These are phyloP conservation scores for Globisporangium ultimum DNA, from an alignment of 352 stramenopile genomes.

Conservation along the genomic window DNA sequence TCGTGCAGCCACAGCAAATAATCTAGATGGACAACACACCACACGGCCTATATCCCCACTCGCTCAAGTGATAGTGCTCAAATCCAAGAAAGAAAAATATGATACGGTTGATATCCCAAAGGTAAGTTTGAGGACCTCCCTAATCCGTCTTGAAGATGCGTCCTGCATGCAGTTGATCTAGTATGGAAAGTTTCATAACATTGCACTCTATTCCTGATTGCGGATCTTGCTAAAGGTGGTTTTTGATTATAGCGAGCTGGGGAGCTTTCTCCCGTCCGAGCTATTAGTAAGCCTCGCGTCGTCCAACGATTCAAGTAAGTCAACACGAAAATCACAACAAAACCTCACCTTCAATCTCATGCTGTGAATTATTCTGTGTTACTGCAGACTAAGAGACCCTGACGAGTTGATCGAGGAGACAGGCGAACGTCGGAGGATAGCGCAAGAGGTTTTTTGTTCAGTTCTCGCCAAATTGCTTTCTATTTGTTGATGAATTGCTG, in stretches of 20 bases:
- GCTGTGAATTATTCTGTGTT: neutral
- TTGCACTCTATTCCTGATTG: neutral
- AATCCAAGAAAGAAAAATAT: neutral
- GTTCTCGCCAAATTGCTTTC: neutral
- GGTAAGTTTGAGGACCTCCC: neutral
- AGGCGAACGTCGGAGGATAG: constrained; percentile 17
- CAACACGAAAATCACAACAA: neutral
- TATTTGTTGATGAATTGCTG: neutral
- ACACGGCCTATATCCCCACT: neutral
- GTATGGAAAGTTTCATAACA: neutral
- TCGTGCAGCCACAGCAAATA: neutral
- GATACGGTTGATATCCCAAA: neutral
- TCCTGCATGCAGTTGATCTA: neutral
- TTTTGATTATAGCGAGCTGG: neutral
- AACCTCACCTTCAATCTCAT: constrained; percentile 7
- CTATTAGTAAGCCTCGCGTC: neutral
- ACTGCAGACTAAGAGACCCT: constrained; percentile 21
- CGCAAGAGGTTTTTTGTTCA: constrained; percentile 21
- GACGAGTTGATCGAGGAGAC: constrained; percentile 29
- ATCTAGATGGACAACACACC: neutral
- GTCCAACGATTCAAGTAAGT: neutral
- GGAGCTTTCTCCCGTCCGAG: neutral
- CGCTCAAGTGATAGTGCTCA: neutral
- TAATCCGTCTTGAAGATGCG: neutral
- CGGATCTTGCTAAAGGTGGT: neutral